Evolutionary conservation across 768 basidiomycete species (phyloP), one percentile per base, ranked within the genome.

Genomic region (Mrakia frigida): DNA sequence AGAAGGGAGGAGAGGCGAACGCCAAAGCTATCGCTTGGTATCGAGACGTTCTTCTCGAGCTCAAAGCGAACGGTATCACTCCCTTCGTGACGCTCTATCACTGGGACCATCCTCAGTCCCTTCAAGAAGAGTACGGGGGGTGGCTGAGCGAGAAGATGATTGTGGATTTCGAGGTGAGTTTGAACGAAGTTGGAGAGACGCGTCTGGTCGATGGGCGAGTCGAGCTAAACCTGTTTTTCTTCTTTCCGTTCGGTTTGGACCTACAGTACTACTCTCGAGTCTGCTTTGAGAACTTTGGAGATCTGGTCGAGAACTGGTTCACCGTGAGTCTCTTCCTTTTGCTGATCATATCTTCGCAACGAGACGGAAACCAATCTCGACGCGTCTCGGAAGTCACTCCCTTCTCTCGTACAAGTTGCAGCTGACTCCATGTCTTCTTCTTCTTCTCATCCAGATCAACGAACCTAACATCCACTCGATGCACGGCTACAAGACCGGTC

Each of bases 81-180:
- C 50, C 41, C 10, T 70, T 70, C 41, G 69, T 52, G 25, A 82
- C 81, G 35, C 65, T 81, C 46, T 81, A 77, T 75, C 81, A 82
- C 75, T 81, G 81, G 81, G 81, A 82, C 53, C 77, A 78, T 13
- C 82, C 82, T 13, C 78, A 75, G 39, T 73, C 67, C 0, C 78
- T 82, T 0, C 77, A 79, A 41, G 74, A 81, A 0, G 63, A 73
- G 18, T 82, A 81, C 53, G 74, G 73, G 3, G 79, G 79, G 35
- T 82, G 79, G 73, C 60, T 69, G 16, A 39, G 37, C 18, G 14
- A 31, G 16, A 43, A 70, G 69, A 70, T 70, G 21, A 33, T 70
- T 25, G n/a, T 21, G 31, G 69, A 70, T 39, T 70, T 70, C 50
- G 69, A 70, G 39, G 50, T 63, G 33, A 63, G 61, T 35, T 0